These are phyloP conservation scores for Condylostoma magnum DNA, from an alignment of 169 alveolate species.

Conservation along the genomic window DNA sequence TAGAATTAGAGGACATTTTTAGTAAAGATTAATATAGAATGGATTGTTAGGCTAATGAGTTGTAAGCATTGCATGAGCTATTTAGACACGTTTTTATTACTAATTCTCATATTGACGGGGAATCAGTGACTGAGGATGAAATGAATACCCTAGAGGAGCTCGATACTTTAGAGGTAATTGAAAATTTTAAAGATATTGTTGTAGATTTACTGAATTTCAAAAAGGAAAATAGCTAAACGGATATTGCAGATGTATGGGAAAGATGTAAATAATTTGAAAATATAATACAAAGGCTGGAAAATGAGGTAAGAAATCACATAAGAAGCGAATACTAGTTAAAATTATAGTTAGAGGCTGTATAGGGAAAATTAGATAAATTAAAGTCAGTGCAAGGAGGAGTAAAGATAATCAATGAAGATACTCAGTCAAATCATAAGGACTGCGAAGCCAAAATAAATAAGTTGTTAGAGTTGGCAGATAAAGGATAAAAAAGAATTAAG, in stretches of 20 bases:
- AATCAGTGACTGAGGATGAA: neutral
- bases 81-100: neutral
- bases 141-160: neutral
- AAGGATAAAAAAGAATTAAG: too few relatives aligned
- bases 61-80: neutral
- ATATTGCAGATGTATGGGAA: neutral
- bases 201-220: neutral
- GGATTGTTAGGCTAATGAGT: too few relatives aligned
- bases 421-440: too few relatives aligned
- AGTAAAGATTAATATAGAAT: too few relatives aligned
- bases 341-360: neutral
- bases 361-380: neutral
- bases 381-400: too few relatives aligned
- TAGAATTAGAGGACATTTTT: too few relatives aligned
- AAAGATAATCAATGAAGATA: too few relatives aligned
- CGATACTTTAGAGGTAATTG: neutral
- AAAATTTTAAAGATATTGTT: neutral
- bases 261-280: neutral
- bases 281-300: constrained; percentile 2
- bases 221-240: neutral
- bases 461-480: too few relatives aligned
- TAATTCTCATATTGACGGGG: neutral
- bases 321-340: constrained; percentile 1
- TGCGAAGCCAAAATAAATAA: too few relatives aligned
- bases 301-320: constrained; percentile 17